phyloP scores from a whole-genome alignment of 2,329 filamentous ascomycete genomes.

The Fusarium sp. region DNA sequence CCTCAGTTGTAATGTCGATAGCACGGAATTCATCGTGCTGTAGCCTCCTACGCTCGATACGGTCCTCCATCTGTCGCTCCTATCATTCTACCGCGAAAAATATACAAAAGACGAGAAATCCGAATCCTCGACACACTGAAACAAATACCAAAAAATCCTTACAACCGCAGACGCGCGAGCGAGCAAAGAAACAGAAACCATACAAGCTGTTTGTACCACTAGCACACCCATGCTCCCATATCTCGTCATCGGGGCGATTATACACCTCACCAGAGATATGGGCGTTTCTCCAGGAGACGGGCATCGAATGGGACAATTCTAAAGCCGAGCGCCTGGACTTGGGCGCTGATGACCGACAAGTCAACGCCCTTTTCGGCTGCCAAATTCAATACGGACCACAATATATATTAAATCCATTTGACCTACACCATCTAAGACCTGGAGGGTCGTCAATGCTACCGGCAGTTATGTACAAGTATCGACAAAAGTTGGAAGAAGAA shows the following conservation, averaged over 20 bases:
- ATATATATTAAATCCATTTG: slow-evolving; percentile 51
- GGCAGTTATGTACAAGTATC: slow-evolving; percentile 45
- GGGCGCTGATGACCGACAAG: slow-evolving; percentile 20
- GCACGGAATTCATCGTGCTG: slow-evolving; percentile 30
- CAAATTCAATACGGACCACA: slow-evolving; percentile 44
- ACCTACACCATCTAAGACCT: slow-evolving; percentile 51
- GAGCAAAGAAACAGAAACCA: not conserved
- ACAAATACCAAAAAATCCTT: not conserved
- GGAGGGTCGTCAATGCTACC: slow-evolving; percentile 50
- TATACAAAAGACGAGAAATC: slow-evolving; percentile 3
- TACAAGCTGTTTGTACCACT: slow-evolving; percentile 38
- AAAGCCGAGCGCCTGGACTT: slow-evolving; percentile 28
- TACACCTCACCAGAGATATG: slow-evolving; percentile 47
- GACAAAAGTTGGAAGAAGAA: slow-evolving; percentile 41
- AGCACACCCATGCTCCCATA: slow-evolving; percentile 36
- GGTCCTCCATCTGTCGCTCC: slow-evolving; percentile 19
- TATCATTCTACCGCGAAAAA: slow-evolving; percentile 25
- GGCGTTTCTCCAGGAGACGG: slow-evolving; percentile 46
- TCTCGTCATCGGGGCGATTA: slow-evolving; percentile 43
- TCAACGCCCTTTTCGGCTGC: slow-evolving; percentile 36
- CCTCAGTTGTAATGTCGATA: slow-evolving; percentile 43
- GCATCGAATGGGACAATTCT: slow-evolving; percentile 44
- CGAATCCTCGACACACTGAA: not conserved
- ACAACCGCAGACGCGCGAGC: not conserved
- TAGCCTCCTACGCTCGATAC: slow-evolving; percentile 24